Base-by-base conservation (phyloP, 148 eudicot genomes). In the Spergularia bocconei region DNA sequence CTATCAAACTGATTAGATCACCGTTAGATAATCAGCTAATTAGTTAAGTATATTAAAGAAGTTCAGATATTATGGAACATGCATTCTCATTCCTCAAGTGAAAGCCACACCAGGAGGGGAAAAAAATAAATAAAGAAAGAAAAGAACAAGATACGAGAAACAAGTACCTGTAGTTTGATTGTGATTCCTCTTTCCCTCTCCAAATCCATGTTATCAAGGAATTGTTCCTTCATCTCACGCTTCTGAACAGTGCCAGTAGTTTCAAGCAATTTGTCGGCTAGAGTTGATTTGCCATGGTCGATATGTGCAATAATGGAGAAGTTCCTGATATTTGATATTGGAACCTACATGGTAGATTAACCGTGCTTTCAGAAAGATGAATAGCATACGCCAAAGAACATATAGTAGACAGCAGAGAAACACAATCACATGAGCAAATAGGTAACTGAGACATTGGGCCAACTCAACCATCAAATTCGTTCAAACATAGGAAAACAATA, bases 101-200 rank as follows among this genome's bases (percentile, higher is more conserved):
- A 50, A 11, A 53, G 12, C 20, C 17, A 14, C 13, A 59, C 17
- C 62, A 53, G 19, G 21, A 69, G 14, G 36, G 33, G 2, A 29
- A 29, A 1, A 29, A 29, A 29, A 29, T 29, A 29, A 29, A 29
- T 29, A 29, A 29, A 62, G 41, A 5, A 54, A 33, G 19, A 66
- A 23, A 68, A 10, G 16, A 1, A 25, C 59, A 12, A 64, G 20
- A 47, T 19, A 23, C 5, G 25, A 0, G 17, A 64, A 75, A 76
- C 10, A 80, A 48, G 53, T 79, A 95, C 99, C 99, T 95, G 99
- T 59, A 95, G 76, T 79, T 95, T 92, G 74, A 95, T 95, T 29
- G 99, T 95, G 81, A 95, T 95, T 72, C 99, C 99, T 80, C 99
- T 82, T 84, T 95, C 99, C 77, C 99, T 95, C 85, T 95, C 99